These are phyloP conservation scores for Mycosphaerella sp. DNA, from an alignment of 2,329 filamentous ascomycete genomes.

Conservation along the genomic window DNA sequence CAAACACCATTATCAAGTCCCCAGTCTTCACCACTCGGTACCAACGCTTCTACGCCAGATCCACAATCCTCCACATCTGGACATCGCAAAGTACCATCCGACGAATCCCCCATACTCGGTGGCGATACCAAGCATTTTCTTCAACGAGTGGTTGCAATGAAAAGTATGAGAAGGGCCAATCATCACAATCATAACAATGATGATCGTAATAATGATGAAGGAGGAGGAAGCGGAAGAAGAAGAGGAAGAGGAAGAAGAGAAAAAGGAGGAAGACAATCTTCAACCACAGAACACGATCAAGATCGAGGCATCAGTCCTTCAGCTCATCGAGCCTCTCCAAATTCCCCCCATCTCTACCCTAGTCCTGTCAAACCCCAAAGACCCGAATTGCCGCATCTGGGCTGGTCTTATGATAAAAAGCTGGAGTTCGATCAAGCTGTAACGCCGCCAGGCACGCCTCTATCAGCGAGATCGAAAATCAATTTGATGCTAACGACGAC, in stretches of 20 bases:
- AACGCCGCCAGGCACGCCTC: constrained; percentile 10
- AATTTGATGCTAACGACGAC: not conserved
- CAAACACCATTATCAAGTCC: constrained; percentile 18
- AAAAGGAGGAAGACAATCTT: too few relatives aligned
- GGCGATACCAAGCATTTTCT: constrained; percentile 17
- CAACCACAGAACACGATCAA: not conserved
- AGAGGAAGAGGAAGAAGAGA: too few relatives aligned
- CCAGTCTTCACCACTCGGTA: constrained; percentile 10
- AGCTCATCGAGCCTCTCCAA: not conserved
- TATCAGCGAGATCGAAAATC: not conserved
- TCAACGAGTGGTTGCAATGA: constrained; percentile 9
- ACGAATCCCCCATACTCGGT: not conserved
- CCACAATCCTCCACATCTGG: not conserved
- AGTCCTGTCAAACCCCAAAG: constrained; percentile 10
- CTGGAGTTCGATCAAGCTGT: constrained; percentile 22
- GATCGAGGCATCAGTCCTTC: constrained; percentile 5
- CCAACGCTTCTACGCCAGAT: not conserved
- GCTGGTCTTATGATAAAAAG: constrained; percentile 26
- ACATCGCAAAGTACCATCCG: not conserved
- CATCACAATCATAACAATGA: not conserved
- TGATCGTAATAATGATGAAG: too few relatives aligned
- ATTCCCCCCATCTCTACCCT: constrained; percentile 20
- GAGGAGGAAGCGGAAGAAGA: too few relatives aligned
- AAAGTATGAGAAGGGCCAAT: not conserved
- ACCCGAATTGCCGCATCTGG: constrained; percentile 13